These are phyloP conservation scores for Boletales sp. DNA, from an alignment of 768 basidiomycete genomes.

Conservation along the genomic window DNA sequence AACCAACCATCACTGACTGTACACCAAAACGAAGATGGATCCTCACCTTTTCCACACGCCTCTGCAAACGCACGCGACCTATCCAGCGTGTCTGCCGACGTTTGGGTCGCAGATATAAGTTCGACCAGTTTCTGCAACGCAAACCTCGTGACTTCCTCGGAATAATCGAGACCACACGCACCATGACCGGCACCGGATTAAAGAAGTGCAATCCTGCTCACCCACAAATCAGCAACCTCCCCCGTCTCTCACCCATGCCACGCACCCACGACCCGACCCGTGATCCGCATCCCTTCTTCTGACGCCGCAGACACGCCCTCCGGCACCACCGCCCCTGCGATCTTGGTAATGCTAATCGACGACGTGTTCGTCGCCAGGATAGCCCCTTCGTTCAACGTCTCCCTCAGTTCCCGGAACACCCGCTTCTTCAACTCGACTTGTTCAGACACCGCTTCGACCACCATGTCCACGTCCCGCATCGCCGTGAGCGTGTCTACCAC, in stretches of 20 bases:
- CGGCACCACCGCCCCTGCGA: conserved; percentile 75
- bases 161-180: conserved; percentile 30
- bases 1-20: background rate
- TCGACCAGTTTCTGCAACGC: conserved; percentile 84
- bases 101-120: conserved; percentile 90
- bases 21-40: background rate
- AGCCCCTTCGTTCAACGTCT: conserved; percentile 62
- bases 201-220: conserved; percentile 83
- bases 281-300: conserved; percentile 56
- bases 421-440: conserved; percentile 70
- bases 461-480: conserved; percentile 82
- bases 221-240: background rate
- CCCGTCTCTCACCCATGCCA: background rate
- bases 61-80: conserved; percentile 77
- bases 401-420: conserved; percentile 70
- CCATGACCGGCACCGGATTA: conserved; percentile 97
- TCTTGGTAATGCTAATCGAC: conserved; percentile 92
- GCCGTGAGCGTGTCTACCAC: conserved; percentile 59
- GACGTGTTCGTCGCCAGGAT: conserved; percentile 94
- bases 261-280: conserved; percentile 81
- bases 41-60: conserved; percentile 83
- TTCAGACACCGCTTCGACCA: conserved; percentile 93
- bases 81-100: conserved; percentile 69
- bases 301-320: conserved; percentile 54
- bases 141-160: background rate